Percentiles rank a stretch among this genome's conserved stretches.
These are phyloP conservation scores for Poronia punctata DNA, from an alignment of 495 filamentous ascomycete species.

Conservation along the genomic window DNA sequence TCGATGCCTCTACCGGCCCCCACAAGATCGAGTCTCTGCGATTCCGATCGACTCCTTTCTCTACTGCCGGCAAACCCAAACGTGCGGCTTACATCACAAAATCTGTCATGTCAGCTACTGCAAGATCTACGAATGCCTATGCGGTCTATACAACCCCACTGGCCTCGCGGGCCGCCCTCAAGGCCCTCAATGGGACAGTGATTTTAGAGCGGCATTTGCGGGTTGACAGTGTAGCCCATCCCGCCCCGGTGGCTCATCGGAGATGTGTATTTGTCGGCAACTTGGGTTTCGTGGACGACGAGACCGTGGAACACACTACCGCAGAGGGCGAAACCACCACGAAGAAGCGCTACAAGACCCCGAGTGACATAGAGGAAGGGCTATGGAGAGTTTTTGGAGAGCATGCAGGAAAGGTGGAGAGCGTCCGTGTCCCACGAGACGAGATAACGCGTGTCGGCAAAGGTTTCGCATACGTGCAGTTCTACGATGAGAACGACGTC, in stretches of 20 bases:
- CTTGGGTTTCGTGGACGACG: constrained; percentile 87
- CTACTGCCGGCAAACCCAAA: constrained; percentile 69
- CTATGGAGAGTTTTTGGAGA: constrained; percentile 79
- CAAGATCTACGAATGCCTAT: constrained; percentile 92
- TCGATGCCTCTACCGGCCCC: constrained; percentile 36
- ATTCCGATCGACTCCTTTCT: constrained; percentile 86
- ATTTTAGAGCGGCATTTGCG: constrained; percentile 84
- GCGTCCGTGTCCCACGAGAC: constrained; percentile 89
- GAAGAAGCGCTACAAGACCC: constrained; percentile 55
- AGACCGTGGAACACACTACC: constrained; percentile 54
- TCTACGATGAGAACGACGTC: constrained; percentile 75
- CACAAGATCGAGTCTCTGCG: constrained; percentile 84
- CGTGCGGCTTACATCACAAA: constrained; percentile 82
- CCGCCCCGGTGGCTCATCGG: constrained; percentile 69
- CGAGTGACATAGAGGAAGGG: constrained; percentile 89
- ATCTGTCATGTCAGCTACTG: constrained; percentile 76
- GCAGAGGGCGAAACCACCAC: constrained; percentile 54
- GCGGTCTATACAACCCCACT: constrained; percentile 69
- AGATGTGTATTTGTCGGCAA: constrained; percentile 97
- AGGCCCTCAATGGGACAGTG: constrained; percentile 72
- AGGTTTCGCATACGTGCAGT: constrained; percentile 97
- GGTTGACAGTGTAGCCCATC: constrained; percentile 86
- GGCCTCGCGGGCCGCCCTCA: constrained; percentile 68
- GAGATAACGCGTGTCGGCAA: constrained; percentile 86
- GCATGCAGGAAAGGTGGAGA: constrained; percentile 77